Evolutionary conservation across 2,329 filamentous ascomycete species (phyloP), one percentile per base, ranked within the genome.

Genomic region (Chrysoporthe puriensis): DNA sequence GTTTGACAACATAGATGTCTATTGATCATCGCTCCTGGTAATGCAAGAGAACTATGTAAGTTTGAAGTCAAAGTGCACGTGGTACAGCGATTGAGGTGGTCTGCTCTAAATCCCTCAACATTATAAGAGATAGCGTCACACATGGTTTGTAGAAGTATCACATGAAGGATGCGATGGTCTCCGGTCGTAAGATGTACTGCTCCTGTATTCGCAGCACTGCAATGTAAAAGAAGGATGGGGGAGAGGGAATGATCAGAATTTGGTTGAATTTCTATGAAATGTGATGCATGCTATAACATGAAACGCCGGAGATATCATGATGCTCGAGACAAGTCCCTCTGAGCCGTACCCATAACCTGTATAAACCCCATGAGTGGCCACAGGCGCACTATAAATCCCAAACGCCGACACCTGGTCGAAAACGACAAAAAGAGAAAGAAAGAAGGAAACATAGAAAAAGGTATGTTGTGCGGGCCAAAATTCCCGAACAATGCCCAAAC

Each of bases 321-420:
- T 40, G 54, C 54, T 40, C 16, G 40, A 57, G 34, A 57, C 16
- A 32, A 40, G 34, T 13, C 16, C 16, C 14, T 8, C 16, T 13
- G 32, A 40, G 36, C 2, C 13, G 7, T 34, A 32, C 50, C 18
- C 50, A 54, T 21, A 26, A 21, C 26, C 13, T 6, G 6, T 3
- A 1, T 7, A 54, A 44, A 32, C 9, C 21, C 40, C 8, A 60
- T 21, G n/a, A 44, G 36, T 43, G 36, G 42, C 36, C 36, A 44
- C 40, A 44, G 36, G 42, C 42, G 40, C 57, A 44, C 57, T 44
- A 16, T 21, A 26, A 61, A 46, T 8, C 14, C 59, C 18, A 34
- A 61, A 61, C 59, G 59, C 59, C 59, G 43, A 61, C 42, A 44
- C 43, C 43, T 48, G 40, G 57, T 60, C 57, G 40, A 60, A 21